phyloP scores from a whole-genome alignment of 2,329 filamentous ascomycete genomes.

The Thelonectria discophora region DNA sequence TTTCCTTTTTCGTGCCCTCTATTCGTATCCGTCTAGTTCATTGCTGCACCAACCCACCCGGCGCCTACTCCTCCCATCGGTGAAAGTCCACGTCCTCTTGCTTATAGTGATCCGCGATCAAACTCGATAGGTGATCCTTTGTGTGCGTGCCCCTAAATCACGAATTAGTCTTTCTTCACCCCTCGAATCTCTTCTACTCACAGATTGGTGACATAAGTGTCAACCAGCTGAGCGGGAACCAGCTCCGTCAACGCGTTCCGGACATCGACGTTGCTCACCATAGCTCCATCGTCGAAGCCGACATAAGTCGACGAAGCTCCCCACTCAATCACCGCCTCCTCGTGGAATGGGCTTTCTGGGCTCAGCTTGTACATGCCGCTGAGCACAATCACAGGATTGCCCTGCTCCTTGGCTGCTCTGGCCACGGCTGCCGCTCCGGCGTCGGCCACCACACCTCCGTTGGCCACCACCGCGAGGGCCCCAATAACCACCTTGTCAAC shows the following conservation, averaged over 20 bases:
- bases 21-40: background rate
- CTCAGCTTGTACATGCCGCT: slow-evolving; percentile 94
- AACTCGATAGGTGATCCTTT: slow-evolving; percentile 75
- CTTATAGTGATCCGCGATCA: slow-evolving; percentile 80
- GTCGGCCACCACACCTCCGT: slow-evolving; percentile 85
- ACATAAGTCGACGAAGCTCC: slow-evolving; percentile 82
- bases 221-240: slow-evolving; percentile 77
- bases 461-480: slow-evolving; percentile 86
- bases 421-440: slow-evolving; percentile 86
- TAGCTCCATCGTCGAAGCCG: slow-evolving; percentile 78
- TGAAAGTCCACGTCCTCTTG: slow-evolving; percentile 74
- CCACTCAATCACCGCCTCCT: slow-evolving; percentile 84
- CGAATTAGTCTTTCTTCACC: slow-evolving; percentile 15
- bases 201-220: slow-evolving; percentile 85
- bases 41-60: slow-evolving; percentile 13
- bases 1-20: slow-evolving; percentile 27
- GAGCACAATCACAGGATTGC: slow-evolving; percentile 86
- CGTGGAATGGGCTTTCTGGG: slow-evolving; percentile 86
- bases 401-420: slow-evolving; percentile 82
- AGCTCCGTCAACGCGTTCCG: slow-evolving; percentile 85
- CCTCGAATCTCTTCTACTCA: slow-evolving; percentile 46
- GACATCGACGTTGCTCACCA: slow-evolving; percentile 81
- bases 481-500: slow-evolving; percentile 95
- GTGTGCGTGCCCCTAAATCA: slow-evolving; percentile 68
- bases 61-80: slow-evolving; percentile 52